Conservation (phyloP, 306 rosid genomes). For the Morella rubra region DNA sequence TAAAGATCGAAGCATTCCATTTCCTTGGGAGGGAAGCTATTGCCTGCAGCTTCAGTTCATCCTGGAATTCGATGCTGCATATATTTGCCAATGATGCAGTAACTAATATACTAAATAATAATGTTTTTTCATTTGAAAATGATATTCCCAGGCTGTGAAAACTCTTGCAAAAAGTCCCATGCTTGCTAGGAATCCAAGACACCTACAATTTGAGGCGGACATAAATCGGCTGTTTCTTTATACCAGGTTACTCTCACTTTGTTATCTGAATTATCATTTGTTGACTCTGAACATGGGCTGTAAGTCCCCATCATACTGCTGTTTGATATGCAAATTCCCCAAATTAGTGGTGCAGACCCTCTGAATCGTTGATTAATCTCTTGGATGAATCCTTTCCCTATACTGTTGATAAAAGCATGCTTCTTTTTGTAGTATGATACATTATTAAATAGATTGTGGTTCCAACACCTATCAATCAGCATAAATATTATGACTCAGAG, state of each 20-base stretch:
- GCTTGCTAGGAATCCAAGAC: constrained; percentile 70
- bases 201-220: constrained; percentile 76
- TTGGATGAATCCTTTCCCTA: not conserved
- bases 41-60: not conserved
- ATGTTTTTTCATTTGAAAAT: constrained; percentile 6
- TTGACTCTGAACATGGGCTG: not conserved
- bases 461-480: not conserved
- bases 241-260: constrained; percentile 54
- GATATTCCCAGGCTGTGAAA: constrained; percentile 53
- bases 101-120: no score
- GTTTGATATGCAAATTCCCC: not conserved
- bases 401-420: not conserved
- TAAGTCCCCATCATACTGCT: not conserved
- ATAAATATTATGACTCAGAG: not conserved
- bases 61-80: not conserved
- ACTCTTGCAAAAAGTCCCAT: constrained; percentile 59
- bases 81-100: not conserved
- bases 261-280: constrained; percentile 4
- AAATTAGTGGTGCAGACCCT: not conserved
- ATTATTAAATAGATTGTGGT: not conserved
- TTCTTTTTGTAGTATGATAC: not conserved
- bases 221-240: constrained; percentile 78
- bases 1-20: not conserved
- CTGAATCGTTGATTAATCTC: not conserved
- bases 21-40: no score